Evolutionary conservation across 2,329 filamentous ascomycete species (phyloP).

Genomic region (Colletotrichum sp.): DNA sequence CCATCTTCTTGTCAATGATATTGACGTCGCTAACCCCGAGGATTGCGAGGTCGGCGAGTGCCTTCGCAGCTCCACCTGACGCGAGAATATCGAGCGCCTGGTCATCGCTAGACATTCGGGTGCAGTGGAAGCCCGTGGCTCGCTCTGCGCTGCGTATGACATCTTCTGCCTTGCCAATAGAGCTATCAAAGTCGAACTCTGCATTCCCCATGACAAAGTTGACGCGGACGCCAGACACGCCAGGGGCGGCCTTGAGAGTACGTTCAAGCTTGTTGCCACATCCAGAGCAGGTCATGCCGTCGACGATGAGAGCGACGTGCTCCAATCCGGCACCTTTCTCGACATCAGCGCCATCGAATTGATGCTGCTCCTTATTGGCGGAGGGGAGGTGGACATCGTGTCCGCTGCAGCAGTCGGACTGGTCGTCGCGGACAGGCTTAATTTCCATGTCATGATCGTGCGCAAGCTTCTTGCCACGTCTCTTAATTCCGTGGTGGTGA

Average conservation of each 20-base stretch:
- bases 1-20: slow-evolving; percentile 32
- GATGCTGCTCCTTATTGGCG: background rate
- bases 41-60: slow-evolving; percentile 22
- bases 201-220: slow-evolving; percentile 43
- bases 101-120: slow-evolving; percentile 27
- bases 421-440: background rate
- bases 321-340: slow-evolving; percentile 31
- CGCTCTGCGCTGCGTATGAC: slow-evolving; percentile 29
- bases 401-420: slow-evolving; percentile 11
- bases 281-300: slow-evolving; percentile 42
- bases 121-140: slow-evolving; percentile 35
- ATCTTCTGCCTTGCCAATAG: slow-evolving; percentile 28
- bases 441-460: slow-evolving; percentile 12
- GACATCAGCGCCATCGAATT: slow-evolving; percentile 20
- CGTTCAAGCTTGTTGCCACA: slow-evolving; percentile 39
- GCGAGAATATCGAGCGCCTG: slow-evolving; percentile 34
- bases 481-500: slow-evolving; percentile 25
- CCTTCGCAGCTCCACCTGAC: slow-evolving; percentile 21
- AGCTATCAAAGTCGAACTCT: slow-evolving; percentile 34
- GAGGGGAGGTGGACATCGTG: background rate
- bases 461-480: slow-evolving; percentile 21
- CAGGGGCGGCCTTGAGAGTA: slow-evolving; percentile 28
- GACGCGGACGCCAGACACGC: slow-evolving; percentile 36
- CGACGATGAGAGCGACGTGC: slow-evolving; percentile 31
- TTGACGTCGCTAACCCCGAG: slow-evolving; percentile 30